These are phyloP conservation scores for Blastocystis sp. DNA, from an alignment of 352 stramenopile genomes.

Conservation along the genomic window DNA sequence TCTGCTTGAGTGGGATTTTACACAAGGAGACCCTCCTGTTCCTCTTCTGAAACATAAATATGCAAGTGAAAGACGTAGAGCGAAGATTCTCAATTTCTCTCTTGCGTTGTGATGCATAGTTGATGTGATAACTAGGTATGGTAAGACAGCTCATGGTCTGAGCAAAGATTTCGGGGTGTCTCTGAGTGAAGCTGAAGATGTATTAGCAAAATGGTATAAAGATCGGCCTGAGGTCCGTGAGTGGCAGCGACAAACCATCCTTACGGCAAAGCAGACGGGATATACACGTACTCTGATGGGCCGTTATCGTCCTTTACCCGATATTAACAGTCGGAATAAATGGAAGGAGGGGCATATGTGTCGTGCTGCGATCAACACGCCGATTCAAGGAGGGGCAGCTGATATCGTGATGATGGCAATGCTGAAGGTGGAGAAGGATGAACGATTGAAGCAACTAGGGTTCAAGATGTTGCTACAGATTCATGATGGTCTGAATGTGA, in stretches of 20 bases:
- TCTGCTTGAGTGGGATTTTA: conserved; percentile 94
- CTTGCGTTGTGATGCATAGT: conserved; percentile 78
- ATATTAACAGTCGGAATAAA: conserved; percentile 78
- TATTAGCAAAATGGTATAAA: conserved; percentile 92
- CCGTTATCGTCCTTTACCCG: conserved; percentile 88
- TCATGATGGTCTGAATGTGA: conserved; percentile 39
- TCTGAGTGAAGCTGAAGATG: conserved; percentile 78
- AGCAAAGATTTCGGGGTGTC: conserved; percentile 85
- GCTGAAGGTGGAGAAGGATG: conserved; percentile 90
- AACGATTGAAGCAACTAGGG: conserved; percentile 85
- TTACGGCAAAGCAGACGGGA: conserved; percentile 77
- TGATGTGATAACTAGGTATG: conserved; percentile 76
- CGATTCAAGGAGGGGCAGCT: conserved; percentile 93
- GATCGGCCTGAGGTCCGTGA: conserved; percentile 78
- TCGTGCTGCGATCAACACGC: conserved; percentile 98
- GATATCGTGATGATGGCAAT: conserved; percentile 99
- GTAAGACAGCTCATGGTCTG: conserved; percentile 94
- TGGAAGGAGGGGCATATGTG: conserved; percentile 79
- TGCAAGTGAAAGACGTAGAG: conserved; percentile 90
- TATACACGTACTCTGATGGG: conserved; percentile 92
- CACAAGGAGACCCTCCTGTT: conserved; percentile 80
- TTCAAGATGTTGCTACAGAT: conserved; percentile 95
- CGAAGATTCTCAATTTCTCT: conserved; percentile 99
- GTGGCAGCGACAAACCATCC: conserved; percentile 90
- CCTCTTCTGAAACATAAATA: conserved; percentile 97